Conservation (phyloP, 495 filamentous ascomycete species). For the Daldinia bambusicola region DNA sequence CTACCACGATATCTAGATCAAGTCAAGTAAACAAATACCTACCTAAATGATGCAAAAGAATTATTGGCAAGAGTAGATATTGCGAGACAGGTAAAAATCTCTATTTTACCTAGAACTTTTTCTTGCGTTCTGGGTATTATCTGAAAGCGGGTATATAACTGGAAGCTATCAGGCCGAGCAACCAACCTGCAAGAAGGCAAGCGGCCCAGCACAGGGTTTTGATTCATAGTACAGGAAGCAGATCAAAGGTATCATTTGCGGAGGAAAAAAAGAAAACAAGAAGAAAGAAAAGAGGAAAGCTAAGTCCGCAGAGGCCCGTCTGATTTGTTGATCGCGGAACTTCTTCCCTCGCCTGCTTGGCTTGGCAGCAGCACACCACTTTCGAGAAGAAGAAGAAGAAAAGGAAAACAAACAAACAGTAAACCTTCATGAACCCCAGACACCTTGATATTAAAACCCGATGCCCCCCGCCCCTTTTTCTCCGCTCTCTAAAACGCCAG, state of each 20-base stretch:
- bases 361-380: constrained; percentile 1
- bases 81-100: constrained; percentile 15
- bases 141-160: constrained; percentile 1
- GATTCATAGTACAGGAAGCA: constrained; percentile 16
- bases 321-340: background rate
- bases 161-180: constrained; percentile 7
- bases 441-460: background rate
- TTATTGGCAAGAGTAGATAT: background rate
- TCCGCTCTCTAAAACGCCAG: constrained; percentile 33
- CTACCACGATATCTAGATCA: background rate
- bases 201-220: background rate
- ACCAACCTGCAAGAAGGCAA: background rate
- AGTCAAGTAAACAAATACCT: background rate
- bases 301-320: constrained; percentile 16
- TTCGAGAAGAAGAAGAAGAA: background rate
- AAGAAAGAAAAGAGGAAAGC: constrained; percentile 11
- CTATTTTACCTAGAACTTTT: constrained; percentile 12
- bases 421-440: background rate
- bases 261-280: constrained; percentile 23
- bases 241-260: constrained; percentile 38
- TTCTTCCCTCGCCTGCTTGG: background rate
- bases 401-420: background rate
- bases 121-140: constrained; percentile 4
- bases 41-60: background rate
- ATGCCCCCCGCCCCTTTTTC: constrained; percentile 9